A percentile compares a stretch with the other conserved stretches of the same genome.
Conservation (phyloP, 352 stramenopile species). For the Pythium periplocum region DNA sequence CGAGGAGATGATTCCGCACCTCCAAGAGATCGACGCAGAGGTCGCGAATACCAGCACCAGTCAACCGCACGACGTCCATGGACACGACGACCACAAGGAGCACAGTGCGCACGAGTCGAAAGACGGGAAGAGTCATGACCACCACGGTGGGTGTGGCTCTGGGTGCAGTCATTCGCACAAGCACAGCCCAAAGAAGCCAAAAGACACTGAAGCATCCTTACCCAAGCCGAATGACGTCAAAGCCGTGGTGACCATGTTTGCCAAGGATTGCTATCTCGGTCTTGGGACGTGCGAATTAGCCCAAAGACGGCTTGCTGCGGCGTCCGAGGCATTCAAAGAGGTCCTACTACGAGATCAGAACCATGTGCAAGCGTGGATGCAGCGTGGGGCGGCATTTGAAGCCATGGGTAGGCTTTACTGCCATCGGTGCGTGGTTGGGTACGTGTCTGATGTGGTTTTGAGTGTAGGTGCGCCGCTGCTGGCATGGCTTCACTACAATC, state of each 20-base stretch:
- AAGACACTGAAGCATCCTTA: conserved; percentile 8
- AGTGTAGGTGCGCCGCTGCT: conserved; percentile 36
- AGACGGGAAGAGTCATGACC: conserved; percentile 8
- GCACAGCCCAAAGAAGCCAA: neutral
- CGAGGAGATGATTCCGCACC: conserved; percentile 30
- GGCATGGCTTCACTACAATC: conserved; percentile 66
- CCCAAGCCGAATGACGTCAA: conserved; percentile 43
- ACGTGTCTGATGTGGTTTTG: neutral
- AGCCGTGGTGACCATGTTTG: conserved; percentile 63
- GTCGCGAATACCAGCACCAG: neutral
- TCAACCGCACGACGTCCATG: neutral
- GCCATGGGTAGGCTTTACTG: conserved; percentile 24
- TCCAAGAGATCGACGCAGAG: conserved; percentile 24
- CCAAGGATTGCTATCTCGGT: conserved; percentile 56
- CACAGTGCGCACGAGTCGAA: conserved; percentile 11
- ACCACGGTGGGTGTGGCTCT: conserved; percentile 1
- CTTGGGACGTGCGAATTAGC: conserved; percentile 40
- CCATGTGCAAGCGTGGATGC: conserved; percentile 43
- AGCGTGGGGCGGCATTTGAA: conserved; percentile 52
- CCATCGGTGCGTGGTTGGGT: neutral
- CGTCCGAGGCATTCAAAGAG: conserved; percentile 64
- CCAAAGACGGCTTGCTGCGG: conserved; percentile 21
- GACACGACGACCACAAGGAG: conserved; percentile 8
- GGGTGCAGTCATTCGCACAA: too few species aligned
- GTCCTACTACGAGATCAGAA: conserved; percentile 48